Evolutionary conservation across 1,284 basidiomycete genomes (phyloP).

Genomic region (Amylostereum areolatum): DNA sequence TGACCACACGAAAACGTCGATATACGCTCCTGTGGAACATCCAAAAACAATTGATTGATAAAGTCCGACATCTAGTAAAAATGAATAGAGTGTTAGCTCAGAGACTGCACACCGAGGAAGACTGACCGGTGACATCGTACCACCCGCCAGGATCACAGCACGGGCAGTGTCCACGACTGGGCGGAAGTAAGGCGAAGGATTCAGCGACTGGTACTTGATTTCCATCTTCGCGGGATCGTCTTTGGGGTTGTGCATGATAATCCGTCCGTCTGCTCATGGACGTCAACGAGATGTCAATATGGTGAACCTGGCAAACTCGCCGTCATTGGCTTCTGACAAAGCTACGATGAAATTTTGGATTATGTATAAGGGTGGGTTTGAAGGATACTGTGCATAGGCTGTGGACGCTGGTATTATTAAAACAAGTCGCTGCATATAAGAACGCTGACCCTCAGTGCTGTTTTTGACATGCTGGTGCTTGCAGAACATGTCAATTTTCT

Average conservation of each 20-base stretch:
- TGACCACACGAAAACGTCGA: conserved; percentile 88
- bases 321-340: conserved; percentile 76
- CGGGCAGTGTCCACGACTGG: conserved; percentile 78
- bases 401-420: too few species aligned
- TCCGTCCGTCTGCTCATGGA: conserved; percentile 51
- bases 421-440: too few species aligned
- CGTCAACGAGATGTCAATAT: neutral
- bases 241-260: conserved; percentile 41
- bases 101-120: neutral
- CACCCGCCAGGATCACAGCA: conserved; percentile 86
- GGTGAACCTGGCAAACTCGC: conserved; percentile 40
- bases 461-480: too few species aligned
- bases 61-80: conserved; percentile 79
- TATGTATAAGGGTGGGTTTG: conserved; percentile 79
- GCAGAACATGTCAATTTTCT: too few species aligned
- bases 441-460: too few species aligned
- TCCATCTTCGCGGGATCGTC: conserved; percentile 45
- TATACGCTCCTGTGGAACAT: conserved; percentile 57
- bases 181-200: conserved; percentile 84
- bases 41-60: conserved; percentile 75
- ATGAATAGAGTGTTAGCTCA: neutral
- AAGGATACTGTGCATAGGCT: too few species aligned
- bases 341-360: conserved; percentile 86
- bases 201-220: conserved; percentile 92
- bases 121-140: conserved; percentile 93